Base-by-base conservation (phyloP, 257 asterid species). In the Fraxinus anomala region DNA sequence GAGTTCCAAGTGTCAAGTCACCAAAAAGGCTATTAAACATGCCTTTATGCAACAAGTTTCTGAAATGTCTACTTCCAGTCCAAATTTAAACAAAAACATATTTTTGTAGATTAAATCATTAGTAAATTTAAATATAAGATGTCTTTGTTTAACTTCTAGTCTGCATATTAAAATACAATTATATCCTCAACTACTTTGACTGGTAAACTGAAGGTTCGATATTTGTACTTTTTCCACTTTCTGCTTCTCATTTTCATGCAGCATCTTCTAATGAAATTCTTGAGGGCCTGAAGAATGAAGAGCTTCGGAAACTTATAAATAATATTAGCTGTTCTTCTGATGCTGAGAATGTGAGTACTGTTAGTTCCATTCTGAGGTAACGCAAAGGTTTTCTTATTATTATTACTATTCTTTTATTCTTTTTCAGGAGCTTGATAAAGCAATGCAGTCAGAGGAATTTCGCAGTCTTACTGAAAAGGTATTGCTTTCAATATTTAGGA, bases 381-480 rank as follows among this genome's bases (percentile, higher is more conserved):
- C 69, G 40, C 97, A 86, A 84, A 83, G 67, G 94, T 84, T 13
- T 47, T 31, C 28, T 51, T 31, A 2, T 31, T 31, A 51, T 13
- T 51, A 26, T 51, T 61, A 0, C 13, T 40, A 68, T n/a, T 39
- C 39, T 39, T 14, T 6, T 1, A 21, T 76, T 30, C 28, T 51
- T 65, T 3, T n/a, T 28, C 3, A 72, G 31, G 36, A 81, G 70
- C 39, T 61, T 61, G 33, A 61, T 61, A 23, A 61, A 61, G 33
- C 68, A 7, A 61, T 61, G 68, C 31, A 61, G 33, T 73, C 24
- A 26, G 92, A 88, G 21, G 78, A 86, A 7, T 91, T 91, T 67
- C 90, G 90, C 26, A 42, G 83, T 68, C 76, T 91, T 54, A 81
- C 91, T 26, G 88, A 89, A 61, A 89, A 91, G 96, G 96, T 91